Conservation (phyloP, 768 basidiomycete species). For the Tulasnella sp. region DNA sequence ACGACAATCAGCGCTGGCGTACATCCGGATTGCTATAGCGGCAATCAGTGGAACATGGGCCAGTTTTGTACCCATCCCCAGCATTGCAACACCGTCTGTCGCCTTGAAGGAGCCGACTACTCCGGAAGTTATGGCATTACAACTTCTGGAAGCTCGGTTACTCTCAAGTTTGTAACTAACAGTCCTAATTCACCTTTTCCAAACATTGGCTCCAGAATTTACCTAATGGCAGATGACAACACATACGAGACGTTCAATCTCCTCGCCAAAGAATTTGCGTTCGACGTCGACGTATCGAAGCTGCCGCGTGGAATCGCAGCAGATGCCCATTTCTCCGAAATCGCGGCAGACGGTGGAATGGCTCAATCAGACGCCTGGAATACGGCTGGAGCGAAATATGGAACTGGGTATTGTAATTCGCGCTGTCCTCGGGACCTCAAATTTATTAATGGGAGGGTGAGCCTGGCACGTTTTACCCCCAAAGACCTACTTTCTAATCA, state of each 20-base stretch:
- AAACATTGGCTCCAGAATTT: conserved; percentile 35
- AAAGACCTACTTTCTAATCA: too few relatives aligned
- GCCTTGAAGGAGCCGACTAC: not conserved
- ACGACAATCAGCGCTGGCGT: not conserved
- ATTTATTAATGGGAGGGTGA: not conserved
- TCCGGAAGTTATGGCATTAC: not conserved
- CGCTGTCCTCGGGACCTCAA: too few relatives aligned
- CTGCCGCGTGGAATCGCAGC: not conserved
- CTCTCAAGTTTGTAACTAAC: not conserved
- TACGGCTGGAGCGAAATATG: not conserved
- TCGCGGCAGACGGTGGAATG: conserved; percentile 10
- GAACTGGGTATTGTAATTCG: not conserved
- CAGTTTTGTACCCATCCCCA: not conserved
- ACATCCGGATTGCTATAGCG: not conserved
- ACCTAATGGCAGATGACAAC: conserved; percentile 44
- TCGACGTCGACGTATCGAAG: conserved; percentile 7
- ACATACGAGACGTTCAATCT: conserved; percentile 16
- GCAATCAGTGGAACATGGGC: not conserved
- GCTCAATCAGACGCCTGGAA: not conserved
- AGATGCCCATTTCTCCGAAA: not conserved
- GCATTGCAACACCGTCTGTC: not conserved
- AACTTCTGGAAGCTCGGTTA: not conserved
- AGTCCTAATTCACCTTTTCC: not conserved
- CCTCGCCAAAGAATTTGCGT: not conserved
- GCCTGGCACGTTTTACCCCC: too few relatives aligned